Base-by-base conservation (phyloP, 2,329 filamentous ascomycete genomes). In the Cladosporium oxysporum region DNA sequence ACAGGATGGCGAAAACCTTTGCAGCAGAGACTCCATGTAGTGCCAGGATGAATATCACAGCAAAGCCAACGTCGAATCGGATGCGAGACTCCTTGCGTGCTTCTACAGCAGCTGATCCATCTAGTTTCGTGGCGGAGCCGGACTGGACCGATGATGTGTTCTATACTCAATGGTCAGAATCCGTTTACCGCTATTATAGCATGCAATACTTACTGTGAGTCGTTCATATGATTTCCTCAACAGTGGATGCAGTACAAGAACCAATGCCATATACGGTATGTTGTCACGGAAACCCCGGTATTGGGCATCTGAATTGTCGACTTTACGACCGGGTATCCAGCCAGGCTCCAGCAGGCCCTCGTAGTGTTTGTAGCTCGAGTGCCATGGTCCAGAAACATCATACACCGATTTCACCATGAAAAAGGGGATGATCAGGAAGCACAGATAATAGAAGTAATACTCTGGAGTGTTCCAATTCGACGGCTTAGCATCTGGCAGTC, bases 261-360 rank as follows among this genome's bases (percentile, higher is more conserved):
- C 85, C 11, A 88, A 71, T 10, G 87, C 83, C 78, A 98, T 88
- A 76, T 91, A 92, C 2, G 92, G 93, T 44, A 98, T 84, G 74
- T 98, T 98, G 68, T 85, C 82, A 70, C 96, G 89, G 76, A 99
- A 97, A 44, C 87, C 88, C 66, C 85, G 83, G 79, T 98, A 99
- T 78, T 99, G 95, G 35, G 85, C 79, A 79, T 99, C 95, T 47
- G 93, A 95, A 69, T 93, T 88, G 80, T 99, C 95, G 69, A 98
- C 92, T 84, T 92, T 92, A 66, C 94, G 90, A 29, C 94, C 94
- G 8, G 90, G 91, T 66, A 99, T 91, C 95, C 95, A 99, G 71
- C 95, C 96, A 10, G 88, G 84, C 2, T 88, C 88, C 18, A 99
- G 85, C 47, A 89, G 82, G 67, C 83, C 82, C 68, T 90, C 84